Evolutionary conservation across 2,329 filamentous ascomycete genomes (phyloP), one percentile per base, ranked within the genome.

Genomic region (Rasamsonia emersonii): DNA sequence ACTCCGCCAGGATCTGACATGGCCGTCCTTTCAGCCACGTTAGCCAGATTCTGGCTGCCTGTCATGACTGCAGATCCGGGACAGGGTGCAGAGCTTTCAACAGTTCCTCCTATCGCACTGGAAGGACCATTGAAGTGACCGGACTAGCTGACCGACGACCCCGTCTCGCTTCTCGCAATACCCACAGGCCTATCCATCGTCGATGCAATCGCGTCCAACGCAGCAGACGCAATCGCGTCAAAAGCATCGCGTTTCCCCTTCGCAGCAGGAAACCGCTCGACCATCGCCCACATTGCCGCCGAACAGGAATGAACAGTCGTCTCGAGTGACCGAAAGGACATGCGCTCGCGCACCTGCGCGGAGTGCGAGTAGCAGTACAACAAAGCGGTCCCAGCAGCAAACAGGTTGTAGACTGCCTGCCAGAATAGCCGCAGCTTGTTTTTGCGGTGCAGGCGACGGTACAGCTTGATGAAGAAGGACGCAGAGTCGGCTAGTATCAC

Each of bases 261-360:
- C 30, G 39, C 37, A 9, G 39, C 32, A 8, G 44, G 44, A 29
- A 46, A 45, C n/a, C 39, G 33, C 31, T 43, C 42, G 7, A 45
- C 42, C 42, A 46, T 43, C 3, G 36, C 44, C 42, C 44, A 45
- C 2, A 46, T 40, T 9, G 41, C 40, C 10, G 42, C 35, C 4
- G 44, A 46, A 24, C 38, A 41, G 7, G 40, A 30, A 21, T 33
- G 30, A 4, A 16, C 25, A 9, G 14, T 27, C 7, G 16, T 27
- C n/a, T 27, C 25, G 8, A 27, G 14, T n/a, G 25, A 14, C 18
- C 25, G 3, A 3, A 27, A 17, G 7, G 25, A 4, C 18, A 27
- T 15, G 14, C 13, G 9, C n/a, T 27, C 8, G 4, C 25, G 25
- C 25, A 27, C 25, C 5, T 16, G 25, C 4, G 25, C 14, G 8